These are phyloP conservation scores for Allium sativum DNA, from an alignment of 106 monocot genomes.

Conservation along the genomic window DNA sequence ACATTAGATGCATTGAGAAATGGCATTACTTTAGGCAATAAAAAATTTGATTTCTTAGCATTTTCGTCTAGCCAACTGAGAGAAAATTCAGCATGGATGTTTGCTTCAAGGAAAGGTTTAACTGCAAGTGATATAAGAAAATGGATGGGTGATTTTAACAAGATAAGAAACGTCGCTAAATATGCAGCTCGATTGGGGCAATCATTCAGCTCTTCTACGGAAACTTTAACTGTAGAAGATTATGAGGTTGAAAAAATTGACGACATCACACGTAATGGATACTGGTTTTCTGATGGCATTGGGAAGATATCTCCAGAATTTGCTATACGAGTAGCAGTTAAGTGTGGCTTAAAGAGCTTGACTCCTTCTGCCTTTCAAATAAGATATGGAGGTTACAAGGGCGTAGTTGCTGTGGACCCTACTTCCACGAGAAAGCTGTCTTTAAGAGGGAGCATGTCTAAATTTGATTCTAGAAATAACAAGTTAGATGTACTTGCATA, in stretches of 20 bases:
- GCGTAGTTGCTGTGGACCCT: conserved; percentile 84
- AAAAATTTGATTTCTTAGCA: conserved; percentile 92
- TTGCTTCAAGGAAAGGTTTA: conserved; percentile 53
- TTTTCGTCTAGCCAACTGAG: conserved; percentile 86
- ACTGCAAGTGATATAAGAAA: conserved; percentile 46
- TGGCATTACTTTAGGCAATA: conserved; percentile 63
- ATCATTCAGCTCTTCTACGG: conserved; percentile 75
- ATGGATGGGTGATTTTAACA: conserved; percentile 74
- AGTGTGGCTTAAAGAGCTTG: conserved; percentile 43
- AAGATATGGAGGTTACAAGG: conserved; percentile 84
- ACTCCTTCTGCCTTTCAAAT: conserved; percentile 84
- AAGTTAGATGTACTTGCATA: conserved; percentile 77
- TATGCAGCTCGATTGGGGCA: conserved; percentile 90
- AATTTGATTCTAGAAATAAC: conserved; percentile 66
- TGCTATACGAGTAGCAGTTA: conserved; percentile 57
- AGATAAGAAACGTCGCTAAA: conserved; percentile 84
- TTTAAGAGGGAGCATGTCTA: conserved; percentile 78
- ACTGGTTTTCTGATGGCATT: conserved; percentile 88
- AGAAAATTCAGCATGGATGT: conserved; percentile 92
- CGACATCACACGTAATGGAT: conserved; percentile 32
- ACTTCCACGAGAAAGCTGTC: conserved; percentile 46
- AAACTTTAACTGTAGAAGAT: conserved; percentile 45
- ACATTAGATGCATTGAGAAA: conserved; percentile 48
- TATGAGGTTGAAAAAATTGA: conserved; percentile 52
- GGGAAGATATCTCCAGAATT: conserved; percentile 76